These are phyloP conservation scores for Trichothecium sympodiale DNA, from an alignment of 2,329 filamentous ascomycete species.

Conservation along the genomic window DNA sequence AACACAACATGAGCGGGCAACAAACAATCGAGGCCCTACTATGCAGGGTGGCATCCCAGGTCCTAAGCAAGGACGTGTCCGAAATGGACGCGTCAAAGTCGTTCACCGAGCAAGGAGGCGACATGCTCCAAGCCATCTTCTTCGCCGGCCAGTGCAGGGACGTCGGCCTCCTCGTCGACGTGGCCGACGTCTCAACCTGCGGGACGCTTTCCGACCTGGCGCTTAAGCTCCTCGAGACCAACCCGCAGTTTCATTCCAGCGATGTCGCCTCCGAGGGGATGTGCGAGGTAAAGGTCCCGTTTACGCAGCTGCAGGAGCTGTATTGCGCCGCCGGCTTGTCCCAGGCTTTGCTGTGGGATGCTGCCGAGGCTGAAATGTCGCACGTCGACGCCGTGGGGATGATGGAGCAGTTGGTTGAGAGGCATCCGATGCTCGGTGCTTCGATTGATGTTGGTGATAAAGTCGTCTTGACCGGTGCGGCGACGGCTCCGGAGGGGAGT, in stretches of 20 bases:
- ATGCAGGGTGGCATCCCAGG: constrained; percentile 3
- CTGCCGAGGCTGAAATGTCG: constrained; percentile 1
- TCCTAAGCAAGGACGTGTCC: constrained; percentile 4
- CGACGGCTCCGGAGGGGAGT: constrained; percentile 1
- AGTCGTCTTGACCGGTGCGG: constrained; percentile 1
- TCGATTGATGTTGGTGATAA: constrained; percentile 1
- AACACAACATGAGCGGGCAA: constrained; percentile 1
- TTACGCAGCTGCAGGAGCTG: constrained; percentile 3
- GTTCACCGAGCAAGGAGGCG: constrained; percentile 3
- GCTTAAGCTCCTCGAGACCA: constrained; percentile 1
- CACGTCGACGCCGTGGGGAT: constrained; percentile 1
- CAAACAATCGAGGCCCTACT: constrained; percentile 3
- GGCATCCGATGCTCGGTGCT: constrained; percentile 2
- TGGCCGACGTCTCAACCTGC: constrained; percentile 1
- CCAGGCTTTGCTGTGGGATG: constrained; percentile 3
- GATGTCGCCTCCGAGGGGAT: neutral
- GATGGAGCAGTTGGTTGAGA: constrained; percentile 2
- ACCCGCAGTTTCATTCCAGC: constrained; percentile 1
- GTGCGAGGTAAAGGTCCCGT: neutral
- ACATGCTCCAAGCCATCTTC: constrained; percentile 3
- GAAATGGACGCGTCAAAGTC: constrained; percentile 3
- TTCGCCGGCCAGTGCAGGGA: constrained; percentile 5
- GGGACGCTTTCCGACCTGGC: constrained; percentile 2
- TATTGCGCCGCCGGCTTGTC: constrained; percentile 1
- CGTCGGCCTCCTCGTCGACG: constrained; percentile 3